Conservation (phyloP, 2,329 filamentous ascomycete genomes). For the Talaromyces sp. region DNA sequence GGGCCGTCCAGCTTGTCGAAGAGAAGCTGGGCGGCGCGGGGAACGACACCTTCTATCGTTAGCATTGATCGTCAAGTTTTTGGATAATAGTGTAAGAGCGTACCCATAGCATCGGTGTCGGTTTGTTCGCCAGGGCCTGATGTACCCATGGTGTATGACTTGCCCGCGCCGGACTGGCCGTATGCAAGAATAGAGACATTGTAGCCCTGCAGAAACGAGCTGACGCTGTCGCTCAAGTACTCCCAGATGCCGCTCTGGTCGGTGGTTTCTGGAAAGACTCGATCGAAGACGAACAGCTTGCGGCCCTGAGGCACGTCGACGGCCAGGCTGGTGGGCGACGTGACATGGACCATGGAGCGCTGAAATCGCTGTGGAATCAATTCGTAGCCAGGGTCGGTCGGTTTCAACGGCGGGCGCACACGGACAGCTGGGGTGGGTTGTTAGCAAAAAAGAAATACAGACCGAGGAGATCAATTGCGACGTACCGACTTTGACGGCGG, state of each 20-base stretch:
- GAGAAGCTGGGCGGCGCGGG: constrained; percentile 75
- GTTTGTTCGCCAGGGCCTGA: constrained; percentile 75
- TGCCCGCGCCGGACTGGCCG: constrained; percentile 93
- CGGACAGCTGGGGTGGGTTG: constrained; percentile 65
- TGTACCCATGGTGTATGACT: constrained; percentile 98
- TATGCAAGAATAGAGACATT: constrained; percentile 97
- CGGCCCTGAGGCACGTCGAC: constrained; percentile 89
- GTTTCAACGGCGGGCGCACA: constrained; percentile 77
- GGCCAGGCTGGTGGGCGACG: constrained; percentile 73
- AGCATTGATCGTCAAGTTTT: not conserved
- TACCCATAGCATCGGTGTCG: constrained; percentile 71
- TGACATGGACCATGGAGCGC: constrained; percentile 84
- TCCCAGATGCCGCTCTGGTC: constrained; percentile 90
- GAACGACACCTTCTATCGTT: constrained; percentile 70
- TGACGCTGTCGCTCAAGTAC: constrained; percentile 84
- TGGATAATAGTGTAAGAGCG: constrained; percentile 28
- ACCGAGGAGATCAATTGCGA: constrained; percentile 24
- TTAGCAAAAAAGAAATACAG: not conserved
- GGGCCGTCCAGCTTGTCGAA: constrained; percentile 77
- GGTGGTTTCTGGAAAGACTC: constrained; percentile 80
- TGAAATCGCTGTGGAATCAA: constrained; percentile 95
- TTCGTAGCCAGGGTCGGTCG: constrained; percentile 85
- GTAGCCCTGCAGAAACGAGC: constrained; percentile 89
- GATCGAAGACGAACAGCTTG: constrained; percentile 95
- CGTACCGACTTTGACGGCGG: constrained; percentile 94